Evolutionary conservation across 176 grass and related monocot species (phyloP).

Genomic region (Cenchrus fungigraminus): DNA sequence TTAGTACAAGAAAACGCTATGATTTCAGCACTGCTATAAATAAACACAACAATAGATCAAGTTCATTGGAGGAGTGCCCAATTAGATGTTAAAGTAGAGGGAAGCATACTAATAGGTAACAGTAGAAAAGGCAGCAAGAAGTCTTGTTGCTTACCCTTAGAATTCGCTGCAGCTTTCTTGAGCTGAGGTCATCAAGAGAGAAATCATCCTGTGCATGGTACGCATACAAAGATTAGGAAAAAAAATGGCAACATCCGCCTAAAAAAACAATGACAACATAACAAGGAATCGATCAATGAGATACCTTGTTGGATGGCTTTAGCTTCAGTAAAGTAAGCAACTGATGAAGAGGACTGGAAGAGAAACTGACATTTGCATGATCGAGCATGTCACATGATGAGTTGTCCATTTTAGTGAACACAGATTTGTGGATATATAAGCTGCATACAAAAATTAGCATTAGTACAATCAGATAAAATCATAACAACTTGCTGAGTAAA

Average conservation of each 20-base stretch:
- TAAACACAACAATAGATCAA: background rate
- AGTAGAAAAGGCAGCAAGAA: background rate
- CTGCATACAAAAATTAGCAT: background rate
- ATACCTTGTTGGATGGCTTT: constrained; percentile 61
- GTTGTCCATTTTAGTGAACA: constrained; percentile 55
- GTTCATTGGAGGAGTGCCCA: background rate
- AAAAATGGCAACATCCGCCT: background rate
- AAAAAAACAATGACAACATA: background rate
- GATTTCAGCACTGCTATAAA: background rate
- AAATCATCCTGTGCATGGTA: constrained; percentile 67
- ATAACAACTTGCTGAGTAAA: background rate
- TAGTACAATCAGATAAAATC: background rate
- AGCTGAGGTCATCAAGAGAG: constrained; percentile 68
- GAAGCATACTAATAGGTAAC: background rate
- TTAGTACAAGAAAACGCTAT: background rate
- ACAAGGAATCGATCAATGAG: background rate
- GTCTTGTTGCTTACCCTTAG: constrained; percentile 58
- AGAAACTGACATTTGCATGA: constrained; percentile 47
- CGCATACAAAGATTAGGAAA: background rate
- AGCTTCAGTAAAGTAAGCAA: constrained; percentile 75
- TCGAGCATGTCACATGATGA: constrained; percentile 48
- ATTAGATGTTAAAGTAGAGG: background rate
- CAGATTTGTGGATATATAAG: constrained; percentile 82
- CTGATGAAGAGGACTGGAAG: constrained; percentile 54
- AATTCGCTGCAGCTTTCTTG: constrained; percentile 57